Base-by-base conservation (phyloP, 768 basidiomycete genomes). In the Pulveroboletus frians region DNA sequence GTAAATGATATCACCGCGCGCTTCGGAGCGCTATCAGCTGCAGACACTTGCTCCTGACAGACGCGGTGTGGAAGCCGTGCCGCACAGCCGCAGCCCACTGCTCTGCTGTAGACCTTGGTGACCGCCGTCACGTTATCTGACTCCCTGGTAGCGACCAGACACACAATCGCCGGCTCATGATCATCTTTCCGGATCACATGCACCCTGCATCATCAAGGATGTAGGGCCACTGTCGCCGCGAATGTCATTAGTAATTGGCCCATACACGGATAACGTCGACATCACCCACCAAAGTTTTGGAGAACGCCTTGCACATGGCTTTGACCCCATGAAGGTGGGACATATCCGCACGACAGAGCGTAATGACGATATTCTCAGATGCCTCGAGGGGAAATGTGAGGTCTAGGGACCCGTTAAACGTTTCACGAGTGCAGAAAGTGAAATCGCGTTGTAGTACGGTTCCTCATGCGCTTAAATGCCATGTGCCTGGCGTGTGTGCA, bases 91-190 rank as follows among this genome's bases (percentile, higher is more conserved):
- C 63, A 67, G 1, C 74, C 63, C 78, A 83, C 1, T 55, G 34
- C 0, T 76, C 71, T 38, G 75, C 67, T 0, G 88, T 88, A 84
- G 0, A 89, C 87, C 63, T 90, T 90, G 39, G 83, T 84, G 38
- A 91, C 80, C 0, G 83, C 78, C 3, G 79, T 78, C 20, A 84
- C 74, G 5, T 57, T 70, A 1, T 73, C 70, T 21, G 73, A 80
- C 53, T 80, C 78, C 8, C 86, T 69, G 1, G 85, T 86, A 3
- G 85, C 85, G 3, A 81, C 81, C 30, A 88, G 77, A 10, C 76
- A 87, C 0, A 84, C 83, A 15, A 88, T 73, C 23, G 75, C 72
- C 5, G 66, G 49, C 0, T 44, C 39, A 42, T 38, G 57, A 2
- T 54, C 64, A 0, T 0, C 51, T 36, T 48, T 27, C 32, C 63